Evolutionary conservation across 257 asterid species (phyloP).

Genomic region (Ballota nigra): DNA sequence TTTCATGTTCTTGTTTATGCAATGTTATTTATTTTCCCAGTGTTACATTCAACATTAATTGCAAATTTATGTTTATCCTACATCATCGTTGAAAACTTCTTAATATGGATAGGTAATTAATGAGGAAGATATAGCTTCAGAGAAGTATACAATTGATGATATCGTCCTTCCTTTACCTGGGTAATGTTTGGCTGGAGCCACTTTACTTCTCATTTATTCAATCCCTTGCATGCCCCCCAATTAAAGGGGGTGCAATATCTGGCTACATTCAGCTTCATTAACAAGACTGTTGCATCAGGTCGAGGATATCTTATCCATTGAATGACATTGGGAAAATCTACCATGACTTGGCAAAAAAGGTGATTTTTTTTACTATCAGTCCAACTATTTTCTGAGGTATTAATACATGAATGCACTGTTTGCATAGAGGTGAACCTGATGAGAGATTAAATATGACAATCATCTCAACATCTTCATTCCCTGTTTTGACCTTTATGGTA

Average conservation of each 20-base stretch:
- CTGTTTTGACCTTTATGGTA: no score
- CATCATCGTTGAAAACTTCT: slow-evolving; percentile 8
- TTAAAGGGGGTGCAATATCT: slow-evolving; percentile 3
- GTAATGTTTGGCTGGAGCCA: slow-evolving; percentile 40
- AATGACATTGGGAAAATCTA: slow-evolving; percentile 76
- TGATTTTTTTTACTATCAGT: slow-evolving; percentile 26
- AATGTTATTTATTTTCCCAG: not conserved
- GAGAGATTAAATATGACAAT: not conserved
- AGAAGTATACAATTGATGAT: slow-evolving; percentile 62
- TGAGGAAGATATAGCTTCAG: slow-evolving; percentile 74
- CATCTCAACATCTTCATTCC: no score
- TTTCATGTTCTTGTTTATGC: not conserved
- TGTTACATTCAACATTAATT: not conserved
- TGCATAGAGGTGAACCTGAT: not conserved
- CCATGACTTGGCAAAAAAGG: slow-evolving; percentile 74
- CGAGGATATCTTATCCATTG: slow-evolving; percentile 74
- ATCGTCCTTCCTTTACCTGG: slow-evolving; percentile 97
- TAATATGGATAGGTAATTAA: slow-evolving; percentile 52
- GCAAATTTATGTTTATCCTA: not conserved
- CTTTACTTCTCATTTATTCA: slow-evolving; percentile 13
- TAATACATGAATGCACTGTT: slow-evolving; percentile 4
- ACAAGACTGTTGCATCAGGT: slow-evolving; percentile 49
- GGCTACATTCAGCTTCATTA: slow-evolving; percentile 15
- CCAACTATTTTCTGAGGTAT: slow-evolving; percentile 9
- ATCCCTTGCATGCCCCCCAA: not conserved